phyloP scores from a whole-genome alignment of 768 basidiomycete species.

The Auricularia sp. region DNA sequence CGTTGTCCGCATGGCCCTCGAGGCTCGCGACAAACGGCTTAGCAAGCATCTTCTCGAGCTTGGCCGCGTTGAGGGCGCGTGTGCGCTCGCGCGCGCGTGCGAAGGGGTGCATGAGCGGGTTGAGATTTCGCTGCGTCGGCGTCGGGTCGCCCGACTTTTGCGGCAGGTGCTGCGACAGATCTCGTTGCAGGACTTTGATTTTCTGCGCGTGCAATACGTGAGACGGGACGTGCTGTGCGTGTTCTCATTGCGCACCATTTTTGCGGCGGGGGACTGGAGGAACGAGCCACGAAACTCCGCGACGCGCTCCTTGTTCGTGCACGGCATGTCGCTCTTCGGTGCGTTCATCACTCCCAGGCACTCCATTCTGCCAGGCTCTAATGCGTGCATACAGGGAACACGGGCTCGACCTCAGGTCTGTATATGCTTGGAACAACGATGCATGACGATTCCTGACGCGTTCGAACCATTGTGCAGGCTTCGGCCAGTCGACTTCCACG shows the following conservation, averaged over 20 bases:
- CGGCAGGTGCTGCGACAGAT: constrained; percentile 63
- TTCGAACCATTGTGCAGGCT: not conserved
- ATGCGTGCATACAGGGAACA: not conserved
- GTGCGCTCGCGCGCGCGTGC: constrained; percentile 86
- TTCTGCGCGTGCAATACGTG: constrained; percentile 43
- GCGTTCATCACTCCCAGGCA: not conserved
- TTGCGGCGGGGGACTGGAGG: not conserved
- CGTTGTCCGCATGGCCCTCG: constrained; percentile 89
- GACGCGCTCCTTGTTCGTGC: not conserved
- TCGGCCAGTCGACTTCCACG: constrained; percentile 5
- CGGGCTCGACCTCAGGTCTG: not conserved
- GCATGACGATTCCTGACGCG: not conserved
- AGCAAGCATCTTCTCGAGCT: constrained; percentile 96
- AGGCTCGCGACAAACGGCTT: constrained; percentile 87
- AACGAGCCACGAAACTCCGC: not conserved
- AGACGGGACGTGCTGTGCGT: not conserved
- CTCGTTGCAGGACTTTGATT: constrained; percentile 82
- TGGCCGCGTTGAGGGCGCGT: constrained; percentile 87
- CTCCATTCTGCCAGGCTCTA: not conserved
- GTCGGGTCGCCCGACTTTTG: constrained; percentile 72
- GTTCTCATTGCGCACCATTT: not conserved
- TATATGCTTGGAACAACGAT: not conserved
- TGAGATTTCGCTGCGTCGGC: constrained; percentile 82
- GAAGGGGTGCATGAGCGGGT: constrained; percentile 94
- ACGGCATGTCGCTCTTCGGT: not conserved